Conservation (phyloP, 2,329 filamentous ascomycete species). For the Lasiodiplodia citricola region DNA sequence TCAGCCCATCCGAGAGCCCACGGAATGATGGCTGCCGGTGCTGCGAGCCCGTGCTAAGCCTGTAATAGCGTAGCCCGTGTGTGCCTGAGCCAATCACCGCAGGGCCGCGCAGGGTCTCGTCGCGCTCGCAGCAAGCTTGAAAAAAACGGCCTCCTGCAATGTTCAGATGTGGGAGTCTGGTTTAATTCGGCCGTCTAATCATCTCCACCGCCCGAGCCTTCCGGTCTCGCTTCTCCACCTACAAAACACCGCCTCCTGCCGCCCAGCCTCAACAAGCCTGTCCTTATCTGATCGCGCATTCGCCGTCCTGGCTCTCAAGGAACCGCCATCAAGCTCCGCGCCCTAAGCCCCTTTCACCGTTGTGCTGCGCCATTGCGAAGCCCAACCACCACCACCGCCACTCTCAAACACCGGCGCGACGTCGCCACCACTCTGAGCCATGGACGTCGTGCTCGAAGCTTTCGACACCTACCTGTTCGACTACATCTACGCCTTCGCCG, state of each 20-base stretch:
- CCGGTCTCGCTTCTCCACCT: slow-evolving; percentile 19
- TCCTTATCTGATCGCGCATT: slow-evolving; percentile 11
- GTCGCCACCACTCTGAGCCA: slow-evolving; percentile 51
- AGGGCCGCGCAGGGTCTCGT: not conserved
- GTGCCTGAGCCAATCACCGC: not conserved
- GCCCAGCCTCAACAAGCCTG: not conserved
- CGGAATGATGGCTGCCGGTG: not conserved
- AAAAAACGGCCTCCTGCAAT: not conserved
- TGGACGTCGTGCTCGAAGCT: slow-evolving; percentile 92
- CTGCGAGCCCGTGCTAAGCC: not conserved
- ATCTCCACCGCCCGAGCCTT: not conserved
- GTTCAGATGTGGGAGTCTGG: not conserved
- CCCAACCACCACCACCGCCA: not conserved
- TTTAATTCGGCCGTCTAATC: not conserved
- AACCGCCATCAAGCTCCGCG: not conserved
- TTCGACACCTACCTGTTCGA: slow-evolving; percentile 84
- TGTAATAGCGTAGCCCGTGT: not conserved
- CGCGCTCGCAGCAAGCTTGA: too few relatives aligned
- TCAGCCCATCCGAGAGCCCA: not conserved
- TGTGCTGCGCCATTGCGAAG: not conserved
- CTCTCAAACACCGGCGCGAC: not conserved
- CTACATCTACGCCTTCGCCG: slow-evolving; percentile 72
- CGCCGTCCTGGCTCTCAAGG: not conserved
- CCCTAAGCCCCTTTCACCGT: slow-evolving; percentile 10
- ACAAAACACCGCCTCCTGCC: slow-evolving; percentile 19